Conservation (phyloP, 2,329 filamentous ascomycete species). For the Talaromyces pinophilus region DNA sequence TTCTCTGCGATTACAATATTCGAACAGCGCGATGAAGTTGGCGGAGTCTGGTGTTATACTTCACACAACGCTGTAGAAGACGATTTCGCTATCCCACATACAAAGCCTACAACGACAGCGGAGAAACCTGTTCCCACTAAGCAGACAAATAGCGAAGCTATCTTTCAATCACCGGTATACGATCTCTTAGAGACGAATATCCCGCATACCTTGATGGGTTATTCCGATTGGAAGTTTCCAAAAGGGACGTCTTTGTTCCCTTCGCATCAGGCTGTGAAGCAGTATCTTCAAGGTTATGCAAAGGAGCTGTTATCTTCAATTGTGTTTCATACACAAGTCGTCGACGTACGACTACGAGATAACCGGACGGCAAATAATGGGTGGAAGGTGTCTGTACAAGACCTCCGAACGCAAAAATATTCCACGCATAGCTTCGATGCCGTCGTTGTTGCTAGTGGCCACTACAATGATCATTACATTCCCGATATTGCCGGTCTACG, state of each 20-base stretch:
- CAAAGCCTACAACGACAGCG: constrained; percentile 68
- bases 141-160: constrained; percentile 53
- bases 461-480: constrained; percentile 69
- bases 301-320: constrained; percentile 67
- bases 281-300: constrained; percentile 74
- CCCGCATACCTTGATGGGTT: constrained; percentile 77
- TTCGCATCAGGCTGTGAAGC: constrained; percentile 66
- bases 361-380: constrained; percentile 31
- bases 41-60: constrained; percentile 85
- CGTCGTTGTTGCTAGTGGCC: constrained; percentile 72
- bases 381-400: constrained; percentile 64
- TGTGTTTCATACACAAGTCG: constrained; percentile 69
- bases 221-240: constrained; percentile 69
- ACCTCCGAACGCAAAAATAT: constrained; percentile 49
- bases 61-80: constrained; percentile 46
- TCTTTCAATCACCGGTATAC: constrained; percentile 84
- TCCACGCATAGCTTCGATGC: constrained; percentile 65
- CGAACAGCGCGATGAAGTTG: constrained; percentile 75
- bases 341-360: constrained; percentile 54
- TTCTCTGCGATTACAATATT: constrained; percentile 75
- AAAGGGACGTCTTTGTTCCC: constrained; percentile 71
- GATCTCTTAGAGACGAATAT: constrained; percentile 84
- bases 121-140: constrained; percentile 50
- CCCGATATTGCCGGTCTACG: constrained; percentile 63
- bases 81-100: constrained; percentile 37